Evolutionary conservation across 768 basidiomycete species (phyloP), one percentile per base, ranked within the genome.

Genomic region (Xerocomellus intermedius): DNA sequence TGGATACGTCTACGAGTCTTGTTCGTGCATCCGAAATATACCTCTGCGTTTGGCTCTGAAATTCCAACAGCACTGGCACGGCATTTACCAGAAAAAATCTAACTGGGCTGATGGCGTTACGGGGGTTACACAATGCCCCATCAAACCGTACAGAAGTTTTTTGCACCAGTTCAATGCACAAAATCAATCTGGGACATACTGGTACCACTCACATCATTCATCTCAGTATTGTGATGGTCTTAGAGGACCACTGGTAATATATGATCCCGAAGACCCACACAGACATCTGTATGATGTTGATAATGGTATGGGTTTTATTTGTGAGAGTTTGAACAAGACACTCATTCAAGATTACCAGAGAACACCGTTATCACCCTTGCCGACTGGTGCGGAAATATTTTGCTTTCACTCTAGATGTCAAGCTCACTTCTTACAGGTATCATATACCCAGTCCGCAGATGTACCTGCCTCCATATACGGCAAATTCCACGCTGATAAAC

Each of bases 11-110:
- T 7, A 84, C 83, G 13, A 79, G 76, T 44, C 75, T 84, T 43
- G 82, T 82, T 52, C 56, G 79, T 61, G 6, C 24, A 30, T 28
- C 14, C 8, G 22, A 19, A n/a, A 13, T 32, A 19, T 22, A 32
- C 10, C 2, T n/a, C 17, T 8, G 42, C 24, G 8, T n/a, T 17
- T 42, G 33, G 13, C 5, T 39, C 33, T 33, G 1, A 57, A 13
- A 50, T 14, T 21, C 4, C 22, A 3, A 8, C n/a, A 83, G 81
- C 81, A 82, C 55, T 83, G 80, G 81, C 82, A 82, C 58, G 80
- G 81, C 9, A 58, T 83, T 38, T 70, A 71, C 50, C 80, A 83
- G 58, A 60, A 71, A 6, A 53, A 64, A 2, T 75, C 76, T 9
- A 78, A 73, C 52, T 78, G 70, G 66, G 76, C 73, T 1, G 82